Base-by-base conservation (phyloP, 2,329 filamentous ascomycete genomes). In the Pseudocercospora cruenta region DNA sequence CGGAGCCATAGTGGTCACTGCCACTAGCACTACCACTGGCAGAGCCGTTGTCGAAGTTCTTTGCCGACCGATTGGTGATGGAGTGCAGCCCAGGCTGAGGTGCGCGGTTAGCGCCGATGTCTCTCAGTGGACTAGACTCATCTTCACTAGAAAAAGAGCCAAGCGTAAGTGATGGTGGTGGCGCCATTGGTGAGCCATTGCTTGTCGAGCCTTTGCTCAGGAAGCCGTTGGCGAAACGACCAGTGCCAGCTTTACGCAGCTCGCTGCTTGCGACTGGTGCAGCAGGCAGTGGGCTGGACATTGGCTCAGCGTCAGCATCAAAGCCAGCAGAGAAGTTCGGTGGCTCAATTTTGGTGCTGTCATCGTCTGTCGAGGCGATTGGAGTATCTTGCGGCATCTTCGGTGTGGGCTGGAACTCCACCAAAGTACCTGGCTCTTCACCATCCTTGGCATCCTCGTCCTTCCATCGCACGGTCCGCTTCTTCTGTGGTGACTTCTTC, bases 371-470 rank as follows among this genome's bases (percentile, higher is more conserved):
- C 12, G 9, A 45, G 39, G 57, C 22, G 5, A 19, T 47, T 43
- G 88, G 86, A 19, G 64, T 6, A 88, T 86, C 0, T 87, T 86
- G 1, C 83, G 83, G 16, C 75, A 90, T 91, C 77, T 93, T 87
- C 0, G 95, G 94, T 2, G 94, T 97, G 80, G 93, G 92, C 75
- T 94, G 92, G 76, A 94, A 97, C 76, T 98, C 95, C 10, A 91
- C 93, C 63, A 98, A 82, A 0, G 72, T 63, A 53, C 90, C 89
- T 22, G 93, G 94, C 60, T 94, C 88, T 74, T 96, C 64, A 31
- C 90, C 89, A 24, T 93, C 94, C 60, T 94, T 88, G 75, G 96
- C 91, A 1, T 90, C 92, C 73, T 98, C 95, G 74, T 96, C 93
- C 65, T 92, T 89, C 95, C 95, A 99, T 70, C 94, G 88, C 5